Evolutionary conservation across 2,329 filamentous ascomycete genomes (phyloP).

Genomic region (Pseudogymnoascus sp.): DNA sequence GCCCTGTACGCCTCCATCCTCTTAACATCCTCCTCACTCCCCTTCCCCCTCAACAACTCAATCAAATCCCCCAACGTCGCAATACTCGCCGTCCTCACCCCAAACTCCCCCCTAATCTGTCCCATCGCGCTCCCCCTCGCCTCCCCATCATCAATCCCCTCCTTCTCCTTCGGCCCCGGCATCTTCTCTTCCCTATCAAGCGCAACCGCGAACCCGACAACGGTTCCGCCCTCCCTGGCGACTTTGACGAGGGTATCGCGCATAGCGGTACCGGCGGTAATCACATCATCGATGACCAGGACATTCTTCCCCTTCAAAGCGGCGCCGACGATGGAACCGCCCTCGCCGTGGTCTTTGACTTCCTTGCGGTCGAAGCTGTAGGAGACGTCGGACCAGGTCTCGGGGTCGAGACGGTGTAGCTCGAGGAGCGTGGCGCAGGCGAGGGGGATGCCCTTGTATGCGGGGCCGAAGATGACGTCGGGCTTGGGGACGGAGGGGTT

Average conservation of each 20-base stretch:
- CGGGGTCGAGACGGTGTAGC: slow-evolving; percentile 43
- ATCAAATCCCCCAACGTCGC: slow-evolving; percentile 75
- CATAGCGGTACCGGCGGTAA: slow-evolving; percentile 58
- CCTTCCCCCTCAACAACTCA: slow-evolving; percentile 52
- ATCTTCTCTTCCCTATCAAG: slow-evolving; percentile 50
- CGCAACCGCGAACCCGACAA: slow-evolving; percentile 55
- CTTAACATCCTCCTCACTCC: slow-evolving; percentile 51
- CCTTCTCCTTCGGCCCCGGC: slow-evolving; percentile 20
- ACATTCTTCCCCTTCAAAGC: slow-evolving; percentile 51
- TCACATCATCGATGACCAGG: slow-evolving; percentile 62
- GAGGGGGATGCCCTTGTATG: slow-evolving; percentile 60
- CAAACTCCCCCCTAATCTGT: slow-evolving; percentile 69
- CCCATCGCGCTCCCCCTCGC: slow-evolving; percentile 73
- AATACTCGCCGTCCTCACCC: slow-evolving; percentile 73
- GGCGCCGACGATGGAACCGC: slow-evolving; percentile 55
- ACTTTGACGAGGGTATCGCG: slow-evolving; percentile 56
- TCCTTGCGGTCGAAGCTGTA: slow-evolving; percentile 61
- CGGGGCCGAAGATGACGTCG: slow-evolving; percentile 56
- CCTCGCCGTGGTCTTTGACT: slow-evolving; percentile 57
- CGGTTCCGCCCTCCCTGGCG: slow-evolving; percentile 48
- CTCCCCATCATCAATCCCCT: slow-evolving; percentile 52
- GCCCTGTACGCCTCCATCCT: slow-evolving; percentile 60
- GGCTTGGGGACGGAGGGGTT: slow-evolving; percentile 22
- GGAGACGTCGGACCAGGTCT: slow-evolving; percentile 44
- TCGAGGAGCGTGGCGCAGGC: slow-evolving; percentile 46